Evolutionary conservation across 2,329 filamentous ascomycete species (phyloP).

Genomic region (Cladosporium halotolerans): DNA sequence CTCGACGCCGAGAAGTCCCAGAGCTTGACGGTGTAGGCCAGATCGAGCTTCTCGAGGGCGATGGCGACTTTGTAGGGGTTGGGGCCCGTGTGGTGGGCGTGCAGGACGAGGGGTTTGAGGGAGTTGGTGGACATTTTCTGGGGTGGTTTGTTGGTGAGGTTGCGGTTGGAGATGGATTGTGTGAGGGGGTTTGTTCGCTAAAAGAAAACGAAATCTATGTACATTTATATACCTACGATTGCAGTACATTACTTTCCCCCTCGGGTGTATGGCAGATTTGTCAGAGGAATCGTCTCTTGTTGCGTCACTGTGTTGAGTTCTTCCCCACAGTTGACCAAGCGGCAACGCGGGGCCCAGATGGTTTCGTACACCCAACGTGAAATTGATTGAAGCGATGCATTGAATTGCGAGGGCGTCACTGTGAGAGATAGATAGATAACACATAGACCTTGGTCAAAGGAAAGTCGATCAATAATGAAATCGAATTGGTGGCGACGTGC

Average conservation of each 20-base stretch:
- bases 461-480: too few relatives aligned
- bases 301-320: background rate
- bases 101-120: slow-evolving; percentile 34
- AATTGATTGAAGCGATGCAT: too few relatives aligned
- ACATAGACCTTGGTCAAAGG: too few relatives aligned
- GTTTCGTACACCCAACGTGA: too few relatives aligned
- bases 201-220: too few relatives aligned
- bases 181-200: background rate
- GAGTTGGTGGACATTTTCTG: slow-evolving; percentile 19
- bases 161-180: background rate
- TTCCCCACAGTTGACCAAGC: background rate
- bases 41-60: slow-evolving; percentile 34
- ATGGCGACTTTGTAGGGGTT: slow-evolving; percentile 20
- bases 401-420: too few relatives aligned
- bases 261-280: background rate
- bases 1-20: slow-evolving; percentile 38
- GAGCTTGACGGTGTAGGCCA: slow-evolving; percentile 38
- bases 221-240: too few relatives aligned
- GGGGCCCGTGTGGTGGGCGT: slow-evolving; percentile 31
- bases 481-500: too few relatives aligned
- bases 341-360: too few relatives aligned
- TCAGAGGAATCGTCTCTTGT: background rate
- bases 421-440: too few relatives aligned
- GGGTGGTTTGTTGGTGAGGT: background rate
- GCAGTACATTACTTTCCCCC: too few relatives aligned